A percentile compares a stretch with the other conserved stretches of the same genome.
Evolutionary conservation across 306 rosid species (phyloP).

Genomic region (Delonix regia): DNA sequence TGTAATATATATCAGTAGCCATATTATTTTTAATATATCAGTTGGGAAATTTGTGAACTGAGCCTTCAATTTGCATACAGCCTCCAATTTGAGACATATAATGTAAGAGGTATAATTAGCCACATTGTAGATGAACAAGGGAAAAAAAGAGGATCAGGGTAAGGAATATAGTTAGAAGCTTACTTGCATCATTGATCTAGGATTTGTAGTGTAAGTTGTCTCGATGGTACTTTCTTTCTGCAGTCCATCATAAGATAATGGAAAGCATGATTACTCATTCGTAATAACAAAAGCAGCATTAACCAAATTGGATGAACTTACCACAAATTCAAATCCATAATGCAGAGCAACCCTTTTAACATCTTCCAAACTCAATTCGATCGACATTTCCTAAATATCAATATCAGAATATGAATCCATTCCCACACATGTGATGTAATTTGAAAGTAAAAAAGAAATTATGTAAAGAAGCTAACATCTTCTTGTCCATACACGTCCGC

Average conservation of each 20-base stretch:
- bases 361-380: conserved; percentile 96
- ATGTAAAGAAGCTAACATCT: conserved; percentile 56
- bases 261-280: conserved; percentile 31
- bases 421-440: neutral
- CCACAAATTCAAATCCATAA: conserved; percentile 85
- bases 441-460: conserved; percentile 6
- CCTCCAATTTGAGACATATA: neutral
- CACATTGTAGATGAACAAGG: neutral
- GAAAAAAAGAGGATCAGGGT: neutral
- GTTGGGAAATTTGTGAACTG: neutral
- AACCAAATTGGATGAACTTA: conserved; percentile 42
- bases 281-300: neutral
- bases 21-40: neutral
- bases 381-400: conserved; percentile 77
- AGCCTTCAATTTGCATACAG: neutral
- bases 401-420: conserved; percentile 10
- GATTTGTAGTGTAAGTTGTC: conserved; percentile 89
- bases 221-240: conserved; percentile 85
- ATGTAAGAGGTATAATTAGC: conserved; percentile 19
- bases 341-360: conserved; percentile 79
- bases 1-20: neutral
- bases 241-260: conserved; percentile 30
- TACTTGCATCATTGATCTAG: conserved; percentile 96
- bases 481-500: conserved; percentile 91
- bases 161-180: conserved; percentile 34